phyloP scores from a whole-genome alignment of 179 eudicot genomes.

The Drosera spatulata region DNA sequence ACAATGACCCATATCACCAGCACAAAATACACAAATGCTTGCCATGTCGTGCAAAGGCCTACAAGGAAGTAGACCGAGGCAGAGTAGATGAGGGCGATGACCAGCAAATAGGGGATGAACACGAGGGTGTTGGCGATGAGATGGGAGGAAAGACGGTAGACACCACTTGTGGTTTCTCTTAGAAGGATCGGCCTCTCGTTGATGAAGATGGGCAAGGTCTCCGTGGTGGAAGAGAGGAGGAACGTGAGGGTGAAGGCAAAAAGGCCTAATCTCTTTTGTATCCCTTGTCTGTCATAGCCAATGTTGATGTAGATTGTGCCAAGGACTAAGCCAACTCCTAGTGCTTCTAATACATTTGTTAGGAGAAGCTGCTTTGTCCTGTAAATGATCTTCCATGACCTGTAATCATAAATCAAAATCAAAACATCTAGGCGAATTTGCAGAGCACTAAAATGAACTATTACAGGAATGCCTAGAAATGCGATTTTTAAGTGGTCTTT shows the following conservation, averaged over 20 bases:
- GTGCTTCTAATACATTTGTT: constrained; percentile 70
- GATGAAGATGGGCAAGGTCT: constrained; percentile 85
- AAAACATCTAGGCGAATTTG: no score
- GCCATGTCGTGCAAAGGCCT: constrained; percentile 69
- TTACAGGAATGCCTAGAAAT: no score
- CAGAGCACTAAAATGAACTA: no score
- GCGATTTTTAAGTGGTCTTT: no score
- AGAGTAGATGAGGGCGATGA: constrained; percentile 57
- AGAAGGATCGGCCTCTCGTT: constrained; percentile 76
- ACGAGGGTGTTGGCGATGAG: constrained; percentile 77
- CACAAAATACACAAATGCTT: constrained; percentile 62
- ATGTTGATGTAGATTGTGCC: constrained; percentile 87
- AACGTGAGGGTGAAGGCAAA: constrained; percentile 94
- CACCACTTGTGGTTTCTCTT: constrained; percentile 84
- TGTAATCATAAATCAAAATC: no score
- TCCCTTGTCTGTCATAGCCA: constrained; percentile 62
- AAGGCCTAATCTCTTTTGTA: constrained; percentile 72
- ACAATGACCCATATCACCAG: constrained; percentile 68
- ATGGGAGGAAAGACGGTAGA: constrained; percentile 75
- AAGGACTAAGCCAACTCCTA: constrained; percentile 71
- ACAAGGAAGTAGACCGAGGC: constrained; percentile 70
- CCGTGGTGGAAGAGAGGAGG: constrained; percentile 85
- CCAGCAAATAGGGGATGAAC: constrained; percentile 64
- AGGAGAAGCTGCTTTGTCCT: constrained; percentile 79
- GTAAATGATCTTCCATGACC: constrained; percentile 74